These are phyloP conservation scores for Saccharum hybrid DNA, from an alignment of 202 grass and related monocot species.

Conservation along the genomic window DNA sequence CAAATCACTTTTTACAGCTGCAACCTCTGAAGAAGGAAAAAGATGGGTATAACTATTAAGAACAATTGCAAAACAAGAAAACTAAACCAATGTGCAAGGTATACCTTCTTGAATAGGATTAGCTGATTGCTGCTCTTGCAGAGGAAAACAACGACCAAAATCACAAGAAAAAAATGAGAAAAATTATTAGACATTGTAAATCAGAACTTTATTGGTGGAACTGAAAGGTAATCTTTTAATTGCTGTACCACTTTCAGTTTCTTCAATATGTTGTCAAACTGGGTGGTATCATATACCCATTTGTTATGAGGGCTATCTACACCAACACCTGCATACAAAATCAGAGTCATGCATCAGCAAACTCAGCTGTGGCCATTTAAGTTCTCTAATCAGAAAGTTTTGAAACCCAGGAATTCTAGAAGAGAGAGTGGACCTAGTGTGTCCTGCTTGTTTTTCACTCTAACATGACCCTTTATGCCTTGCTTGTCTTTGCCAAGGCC, in stretches of 20 bases:
- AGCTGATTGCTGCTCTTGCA: conserved; percentile 67
- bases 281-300: conserved; percentile 87
- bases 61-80: background rate
- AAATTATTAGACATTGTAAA: conserved; percentile 34
- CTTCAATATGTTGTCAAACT: conserved; percentile 97
- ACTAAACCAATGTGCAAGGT: background rate
- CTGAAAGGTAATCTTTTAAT: conserved; percentile 2
- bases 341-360: background rate
- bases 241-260: conserved; percentile 86
- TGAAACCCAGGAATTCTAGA: background rate
- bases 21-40: conserved; percentile 46
- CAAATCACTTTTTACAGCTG: conserved; percentile 44
- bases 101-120: conserved; percentile 73
- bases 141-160: background rate
- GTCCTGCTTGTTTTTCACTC: conserved; percentile 94
- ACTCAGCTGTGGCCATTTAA: background rate
- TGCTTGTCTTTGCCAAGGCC: conserved; percentile 99
- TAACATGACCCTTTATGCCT: conserved; percentile 90
- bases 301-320: conserved; percentile 79
- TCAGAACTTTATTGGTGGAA: background rate
- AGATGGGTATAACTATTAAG: background rate
- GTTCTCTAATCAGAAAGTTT: background rate
- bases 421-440: conserved; percentile 53
- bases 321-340: conserved; percentile 67
- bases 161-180: background rate